phyloP scores from a whole-genome alignment of 352 stramenopile species.

The Globisporangium okanoganense region DNA sequence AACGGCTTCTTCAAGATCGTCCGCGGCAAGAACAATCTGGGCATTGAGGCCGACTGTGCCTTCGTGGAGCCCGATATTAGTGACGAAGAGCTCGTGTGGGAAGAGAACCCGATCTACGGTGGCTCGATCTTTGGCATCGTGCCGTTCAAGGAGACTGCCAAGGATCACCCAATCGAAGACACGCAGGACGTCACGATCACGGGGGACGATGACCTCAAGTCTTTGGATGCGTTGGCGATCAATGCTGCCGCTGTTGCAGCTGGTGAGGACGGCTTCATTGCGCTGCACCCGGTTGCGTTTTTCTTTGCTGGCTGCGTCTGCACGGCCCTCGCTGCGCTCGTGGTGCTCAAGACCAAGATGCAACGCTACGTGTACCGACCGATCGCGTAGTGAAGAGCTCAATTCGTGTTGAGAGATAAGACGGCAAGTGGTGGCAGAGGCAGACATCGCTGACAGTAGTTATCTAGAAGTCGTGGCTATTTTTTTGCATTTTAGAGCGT shows the following conservation, averaged over 20 bases:
- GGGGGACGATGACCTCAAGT: conserved; percentile 9
- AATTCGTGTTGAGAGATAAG: not conserved
- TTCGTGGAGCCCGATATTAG: conserved; percentile 85
- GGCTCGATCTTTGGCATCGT: conserved; percentile 79
- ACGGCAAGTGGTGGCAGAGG: not conserved
- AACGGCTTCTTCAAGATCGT: conserved; percentile 96
- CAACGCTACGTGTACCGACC: conserved; percentile 59
- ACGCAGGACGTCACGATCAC: conserved; percentile 73
- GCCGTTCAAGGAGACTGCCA: conserved; percentile 60
- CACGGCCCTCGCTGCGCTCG: conserved; percentile 33
- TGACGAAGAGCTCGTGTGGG: conserved; percentile 79
- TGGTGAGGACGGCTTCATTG: conserved; percentile 17
- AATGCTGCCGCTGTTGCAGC: conserved; percentile 11
- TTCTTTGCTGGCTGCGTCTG: conserved; percentile 63
- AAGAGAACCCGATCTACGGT: conserved; percentile 69
- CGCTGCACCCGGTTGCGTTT: conserved; percentile 37
- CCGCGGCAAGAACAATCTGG: conserved; percentile 90
- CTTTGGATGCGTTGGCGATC: conserved; percentile 3
- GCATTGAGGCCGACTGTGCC: conserved; percentile 88
- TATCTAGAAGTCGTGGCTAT: not conserved
- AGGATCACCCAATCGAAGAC: conserved; percentile 89
- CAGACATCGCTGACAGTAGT: not conserved
- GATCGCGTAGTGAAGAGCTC: conserved; percentile 29
- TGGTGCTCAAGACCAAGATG: conserved; percentile 40
- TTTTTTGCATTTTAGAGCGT: no score